Conservation (phyloP, 768 basidiomycete species). For the Phlegmacium glaucopus region DNA sequence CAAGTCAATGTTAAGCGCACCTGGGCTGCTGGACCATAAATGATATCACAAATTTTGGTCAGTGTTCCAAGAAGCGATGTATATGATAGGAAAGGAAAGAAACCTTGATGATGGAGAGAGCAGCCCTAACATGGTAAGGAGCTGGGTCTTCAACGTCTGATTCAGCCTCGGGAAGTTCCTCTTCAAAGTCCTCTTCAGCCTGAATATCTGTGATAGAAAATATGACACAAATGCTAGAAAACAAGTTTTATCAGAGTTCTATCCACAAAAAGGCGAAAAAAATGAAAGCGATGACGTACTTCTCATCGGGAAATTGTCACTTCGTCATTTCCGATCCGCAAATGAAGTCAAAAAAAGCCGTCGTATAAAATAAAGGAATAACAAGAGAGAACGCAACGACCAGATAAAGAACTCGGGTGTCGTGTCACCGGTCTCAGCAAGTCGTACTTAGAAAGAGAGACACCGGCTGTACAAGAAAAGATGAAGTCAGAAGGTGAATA, state of each 20-base stretch:
- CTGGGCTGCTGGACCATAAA: constrained; percentile 43
- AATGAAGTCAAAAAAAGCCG: constrained; percentile 1
- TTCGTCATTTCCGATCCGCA: constrained; percentile 87
- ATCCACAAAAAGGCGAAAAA: too few species aligned
- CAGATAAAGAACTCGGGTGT: constrained; percentile 82
- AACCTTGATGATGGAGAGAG: constrained; percentile 83
- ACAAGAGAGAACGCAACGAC: constrained; percentile 53
- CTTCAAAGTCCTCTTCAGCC: constrained; percentile 31
- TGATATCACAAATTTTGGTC: too few species aligned
- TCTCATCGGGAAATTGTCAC: constrained; percentile 81
- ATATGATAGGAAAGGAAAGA: background rate
- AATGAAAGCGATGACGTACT: constrained; percentile 60
- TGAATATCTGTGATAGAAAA: constrained; percentile 93
- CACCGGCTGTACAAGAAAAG: too few species aligned
- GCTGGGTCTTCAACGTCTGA: constrained; percentile 24
- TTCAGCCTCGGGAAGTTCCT: constrained; percentile 23
- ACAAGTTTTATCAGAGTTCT: background rate
- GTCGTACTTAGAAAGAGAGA: constrained; percentile 63
- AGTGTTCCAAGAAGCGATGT: background rate
- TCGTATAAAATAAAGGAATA: too few species aligned
- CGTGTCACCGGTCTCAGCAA: constrained; percentile 24
- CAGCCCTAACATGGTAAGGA: constrained; percentile 72
- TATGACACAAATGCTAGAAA: constrained; percentile 83
- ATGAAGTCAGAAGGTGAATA: too few species aligned
- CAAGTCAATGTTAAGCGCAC: constrained; percentile 77